phyloP scores from a whole-genome alignment of 176 grass and related monocot genomes.

The Alloteropsis semialata region DNA sequence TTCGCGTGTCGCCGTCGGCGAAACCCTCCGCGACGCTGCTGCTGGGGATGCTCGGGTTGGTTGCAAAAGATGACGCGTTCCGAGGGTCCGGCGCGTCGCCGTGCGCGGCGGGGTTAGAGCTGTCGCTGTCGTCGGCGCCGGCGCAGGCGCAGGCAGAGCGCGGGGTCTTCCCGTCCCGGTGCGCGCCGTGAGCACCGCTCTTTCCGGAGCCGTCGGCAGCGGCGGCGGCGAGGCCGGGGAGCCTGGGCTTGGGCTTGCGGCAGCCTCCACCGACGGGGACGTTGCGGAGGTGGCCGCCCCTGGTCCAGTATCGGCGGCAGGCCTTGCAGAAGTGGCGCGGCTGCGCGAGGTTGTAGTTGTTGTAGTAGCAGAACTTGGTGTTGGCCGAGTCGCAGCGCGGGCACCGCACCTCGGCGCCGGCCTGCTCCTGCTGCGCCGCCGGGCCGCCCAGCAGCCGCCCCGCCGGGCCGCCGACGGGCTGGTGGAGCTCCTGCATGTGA shows the following conservation, averaged over 20 bases:
- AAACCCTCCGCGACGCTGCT: background rate
- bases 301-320: slow-evolving; percentile 88
- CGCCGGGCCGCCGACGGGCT: slow-evolving; percentile 13
- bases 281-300: slow-evolving; percentile 42
- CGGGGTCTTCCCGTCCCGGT: background rate
- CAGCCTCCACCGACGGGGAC: slow-evolving; percentile 42
- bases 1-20: background rate
- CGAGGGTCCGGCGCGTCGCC: background rate
- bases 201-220: background rate
- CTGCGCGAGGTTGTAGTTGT: slow-evolving; percentile 92
- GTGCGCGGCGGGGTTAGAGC: background rate
- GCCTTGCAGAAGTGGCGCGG: slow-evolving; percentile 86
- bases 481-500: slow-evolving; percentile 54
- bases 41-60: background rate
- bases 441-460: slow-evolving; percentile 30
- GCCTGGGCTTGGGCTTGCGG: slow-evolving; percentile 52
- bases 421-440: slow-evolving; percentile 56
- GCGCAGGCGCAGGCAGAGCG: background rate
- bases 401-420: slow-evolving; percentile 54
- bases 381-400: slow-evolving; percentile 94
- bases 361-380: slow-evolving; percentile 99
- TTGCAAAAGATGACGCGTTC: background rate
- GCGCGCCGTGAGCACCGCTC: too few relatives aligned
- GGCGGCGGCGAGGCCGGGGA: background rate
- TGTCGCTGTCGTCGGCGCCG: too few relatives aligned